Evolutionary conservation across 2,329 filamentous ascomycete species (phyloP), one percentile per base, ranked within the genome.

Genomic region (Juglanconis sp.): DNA sequence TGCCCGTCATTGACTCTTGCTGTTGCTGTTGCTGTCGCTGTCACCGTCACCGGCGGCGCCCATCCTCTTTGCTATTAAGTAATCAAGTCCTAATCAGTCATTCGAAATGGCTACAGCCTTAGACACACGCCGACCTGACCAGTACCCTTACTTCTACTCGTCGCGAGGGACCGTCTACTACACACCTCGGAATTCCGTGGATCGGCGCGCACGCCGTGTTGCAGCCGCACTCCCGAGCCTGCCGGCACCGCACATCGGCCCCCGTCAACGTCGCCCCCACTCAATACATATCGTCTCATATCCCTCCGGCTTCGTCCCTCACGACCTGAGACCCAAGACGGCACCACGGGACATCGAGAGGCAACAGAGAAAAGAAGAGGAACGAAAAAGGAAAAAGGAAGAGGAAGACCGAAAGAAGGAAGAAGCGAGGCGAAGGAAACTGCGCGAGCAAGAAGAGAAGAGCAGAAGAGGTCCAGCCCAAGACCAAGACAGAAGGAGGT

Each of bases 211-310:
- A 56, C 68, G 66, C 50, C 62, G 57, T 48, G 31, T 38, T 38
- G 55, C 61, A 47, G 35, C 64, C 36, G 59, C 64, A 30, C 56
- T 62, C n/a, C 68, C 68, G 40, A 61, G 60, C 35, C 71, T 74
- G 65, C 77, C 70, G 61, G 71, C 65, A 52, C 76, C 72, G 59
- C 73, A 77, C 65, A 84, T 81, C 68, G 77, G 79, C 67, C 77
- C 76, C 59, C 78, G 81, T 65, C 77, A 72, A 61, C 77, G 80
- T 65, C 75, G 81, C 68, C 81, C 81, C 48, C 81, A 84, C 66
- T 82, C 81, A 47, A 84, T 85, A 62, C 80, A 82, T 69, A 83
- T 85, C 61, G 76, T 75, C 61, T 78, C 76, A 59, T 82, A 79
- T 64, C 77, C 71, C 48, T 59, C 77, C 63, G 70, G 79, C 34